These are phyloP conservation scores for Kentomonas sorsogonicus DNA, from an alignment of 208 protist genomes.

Conservation along the genomic window DNA sequence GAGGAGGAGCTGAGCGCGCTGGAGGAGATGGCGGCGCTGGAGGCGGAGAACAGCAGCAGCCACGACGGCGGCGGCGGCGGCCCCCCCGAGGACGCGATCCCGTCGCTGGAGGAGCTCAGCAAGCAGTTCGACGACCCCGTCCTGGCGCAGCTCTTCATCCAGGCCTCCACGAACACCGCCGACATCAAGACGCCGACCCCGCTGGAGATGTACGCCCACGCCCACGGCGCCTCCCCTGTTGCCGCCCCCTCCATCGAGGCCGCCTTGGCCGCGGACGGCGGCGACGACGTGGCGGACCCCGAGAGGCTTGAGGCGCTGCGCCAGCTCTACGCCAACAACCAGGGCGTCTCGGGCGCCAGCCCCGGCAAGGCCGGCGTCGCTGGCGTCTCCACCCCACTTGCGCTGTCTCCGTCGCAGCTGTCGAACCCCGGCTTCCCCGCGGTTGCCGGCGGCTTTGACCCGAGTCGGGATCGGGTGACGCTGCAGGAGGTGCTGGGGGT, in stretches of 20 bases:
- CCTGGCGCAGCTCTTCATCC: constrained; percentile 81
- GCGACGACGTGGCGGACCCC: neutral
- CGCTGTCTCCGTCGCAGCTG: neutral
- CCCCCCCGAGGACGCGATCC: constrained; percentile 33
- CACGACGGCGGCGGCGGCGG: constrained; percentile 15
- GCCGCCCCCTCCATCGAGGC: neutral
- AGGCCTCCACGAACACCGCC: constrained; percentile 45
- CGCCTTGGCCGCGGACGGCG: neutral
- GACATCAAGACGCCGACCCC: constrained; percentile 3
- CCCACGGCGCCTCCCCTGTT: neutral
- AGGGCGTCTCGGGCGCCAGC: no score
- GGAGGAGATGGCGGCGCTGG: constrained; percentile 34
- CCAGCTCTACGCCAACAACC: no score
- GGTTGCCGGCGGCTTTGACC: neutral
- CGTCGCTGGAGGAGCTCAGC: constrained; percentile 79
- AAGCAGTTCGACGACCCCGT: constrained; percentile 65
- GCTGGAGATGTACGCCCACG: constrained; percentile 1
- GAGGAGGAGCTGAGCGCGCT: constrained; percentile 8
- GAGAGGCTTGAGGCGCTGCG: no score
- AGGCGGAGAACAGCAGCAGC: constrained; percentile 16
- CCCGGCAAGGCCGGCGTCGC: no score
- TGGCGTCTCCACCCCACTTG: no score
- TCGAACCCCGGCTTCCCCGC: constrained; percentile 1
- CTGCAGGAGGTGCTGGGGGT: constrained; percentile 55
- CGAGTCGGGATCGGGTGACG: constrained; percentile 68